These are phyloP conservation scores for Eucalyptus paniculata DNA, from an alignment of 345 rosid genomes.

Conservation along the genomic window DNA sequence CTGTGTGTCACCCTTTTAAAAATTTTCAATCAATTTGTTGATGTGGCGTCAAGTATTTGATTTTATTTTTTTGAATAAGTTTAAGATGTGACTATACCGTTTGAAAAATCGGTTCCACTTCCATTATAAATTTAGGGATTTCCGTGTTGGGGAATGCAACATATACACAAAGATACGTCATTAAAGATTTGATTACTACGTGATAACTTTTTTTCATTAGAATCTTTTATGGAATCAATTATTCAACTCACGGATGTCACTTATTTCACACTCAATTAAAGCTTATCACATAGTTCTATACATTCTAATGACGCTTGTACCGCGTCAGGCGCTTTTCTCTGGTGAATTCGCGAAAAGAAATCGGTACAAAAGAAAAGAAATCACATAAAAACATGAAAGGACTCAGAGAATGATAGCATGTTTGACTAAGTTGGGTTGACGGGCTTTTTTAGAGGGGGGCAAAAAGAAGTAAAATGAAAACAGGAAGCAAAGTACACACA, in stretches of 20 bases:
- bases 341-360: neutral
- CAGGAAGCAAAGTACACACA: slow-evolving; percentile 1
- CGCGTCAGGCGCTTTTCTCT: neutral
- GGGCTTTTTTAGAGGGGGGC: neutral
- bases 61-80: neutral
- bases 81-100: neutral
- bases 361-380: neutral
- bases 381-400: neutral
- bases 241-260: neutral
- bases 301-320: neutral
- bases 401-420: neutral
- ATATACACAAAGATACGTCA: neutral
- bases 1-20: neutral
- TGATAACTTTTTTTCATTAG: neutral
- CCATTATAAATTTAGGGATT: neutral
- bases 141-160: neutral
- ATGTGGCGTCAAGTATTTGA: neutral
- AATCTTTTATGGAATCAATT: neutral
- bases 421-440: neutral
- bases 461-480: neutral
- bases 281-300: neutral
- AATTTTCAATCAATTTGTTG: neutral
- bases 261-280: neutral
- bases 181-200: neutral
- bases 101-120: neutral